phyloP scores from a whole-genome alignment of 768 basidiomycete species.

The Suillus ampliporus region DNA sequence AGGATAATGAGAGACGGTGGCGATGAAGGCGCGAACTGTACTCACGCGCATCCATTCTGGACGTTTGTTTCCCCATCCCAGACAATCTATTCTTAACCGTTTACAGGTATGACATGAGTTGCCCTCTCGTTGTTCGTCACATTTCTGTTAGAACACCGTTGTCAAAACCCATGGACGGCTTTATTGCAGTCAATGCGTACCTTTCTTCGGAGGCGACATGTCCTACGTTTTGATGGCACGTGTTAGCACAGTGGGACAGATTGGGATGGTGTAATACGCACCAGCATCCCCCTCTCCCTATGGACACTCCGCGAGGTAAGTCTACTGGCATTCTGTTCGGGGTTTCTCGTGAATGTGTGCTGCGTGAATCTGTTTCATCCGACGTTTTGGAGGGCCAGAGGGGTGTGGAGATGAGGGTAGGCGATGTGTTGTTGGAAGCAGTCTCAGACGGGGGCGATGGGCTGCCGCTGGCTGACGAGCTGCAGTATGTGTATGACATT shows the following conservation, averaged over 20 bases:
- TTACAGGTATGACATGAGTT: conserved; percentile 83
- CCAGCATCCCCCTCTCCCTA: conserved; percentile 83
- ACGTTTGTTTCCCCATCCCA: conserved; percentile 84
- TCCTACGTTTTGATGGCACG: conserved; percentile 52
- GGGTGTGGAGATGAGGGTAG: conserved; percentile 44
- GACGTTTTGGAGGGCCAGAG: conserved; percentile 42
- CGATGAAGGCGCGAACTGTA: conserved; percentile 19
- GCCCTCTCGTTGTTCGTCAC: conserved; percentile 83
- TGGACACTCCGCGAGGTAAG: conserved; percentile 56
- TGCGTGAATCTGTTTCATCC: conserved; percentile 38
- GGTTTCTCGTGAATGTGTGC: conserved; percentile 40
- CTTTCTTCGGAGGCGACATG: conserved; percentile 83
- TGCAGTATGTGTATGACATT: conserved; percentile 59
- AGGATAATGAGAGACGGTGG: conserved; percentile 24
- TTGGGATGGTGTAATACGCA: conserved; percentile 43
- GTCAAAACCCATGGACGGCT: background rate
- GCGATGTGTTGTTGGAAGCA: conserved; percentile 50
- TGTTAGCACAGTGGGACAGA: conserved; percentile 9
- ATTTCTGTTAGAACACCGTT: conserved; percentile 62
- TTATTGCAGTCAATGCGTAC: conserved; percentile 44
- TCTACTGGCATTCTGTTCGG: conserved; percentile 54
- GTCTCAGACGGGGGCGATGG: conserved; percentile 54
- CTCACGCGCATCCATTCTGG: conserved; percentile 91
- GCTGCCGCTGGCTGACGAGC: conserved; percentile 52
- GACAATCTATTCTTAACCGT: conserved; percentile 79